phyloP scores from a whole-genome alignment of 2,329 filamentous ascomycete genomes.

The Sclerotiophoma versabilis region DNA sequence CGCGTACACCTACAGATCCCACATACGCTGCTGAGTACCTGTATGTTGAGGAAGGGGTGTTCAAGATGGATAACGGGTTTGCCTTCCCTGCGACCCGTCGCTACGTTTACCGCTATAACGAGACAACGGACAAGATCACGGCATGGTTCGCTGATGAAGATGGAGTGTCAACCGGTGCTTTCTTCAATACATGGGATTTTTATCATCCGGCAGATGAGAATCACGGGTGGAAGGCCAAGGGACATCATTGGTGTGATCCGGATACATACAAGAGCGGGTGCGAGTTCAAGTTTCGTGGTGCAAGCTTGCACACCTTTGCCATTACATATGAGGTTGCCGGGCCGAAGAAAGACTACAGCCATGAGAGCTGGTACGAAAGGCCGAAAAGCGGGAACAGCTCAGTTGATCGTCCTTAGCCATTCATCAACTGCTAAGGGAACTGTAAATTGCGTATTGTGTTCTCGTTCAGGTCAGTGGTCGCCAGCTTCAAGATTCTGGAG shows the following conservation, averaged over 20 bases:
- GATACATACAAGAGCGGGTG: constrained; percentile 77
- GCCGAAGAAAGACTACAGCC: constrained; percentile 75
- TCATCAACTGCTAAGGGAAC: not conserved
- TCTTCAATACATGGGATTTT: constrained; percentile 79
- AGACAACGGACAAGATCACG: constrained; percentile 65
- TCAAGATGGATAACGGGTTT: constrained; percentile 64
- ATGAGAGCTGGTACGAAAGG: constrained; percentile 49
- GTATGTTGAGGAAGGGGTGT: constrained; percentile 70
- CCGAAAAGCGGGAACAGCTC: not conserved
- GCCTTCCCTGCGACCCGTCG: constrained; percentile 68
- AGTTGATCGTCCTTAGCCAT: not conserved
- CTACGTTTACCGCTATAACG: constrained; percentile 76
- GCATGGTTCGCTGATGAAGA: constrained; percentile 79
- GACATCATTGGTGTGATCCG: constrained; percentile 73
- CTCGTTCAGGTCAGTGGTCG: not conserved
- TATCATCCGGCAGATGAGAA: constrained; percentile 40
- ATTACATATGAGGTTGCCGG: constrained; percentile 72
- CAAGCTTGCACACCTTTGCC: constrained; percentile 35
- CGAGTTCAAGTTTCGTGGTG: constrained; percentile 62
- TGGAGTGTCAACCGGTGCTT: constrained; percentile 73
- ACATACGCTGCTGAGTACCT: constrained; percentile 65
- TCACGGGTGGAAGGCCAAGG: constrained; percentile 68
- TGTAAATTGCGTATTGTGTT: not conserved
- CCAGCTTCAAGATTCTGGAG: not conserved
- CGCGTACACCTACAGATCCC: constrained; percentile 63